Conservation (phyloP, 371 early-diverging fungal species). For the Mucor circinelloides region DNA sequence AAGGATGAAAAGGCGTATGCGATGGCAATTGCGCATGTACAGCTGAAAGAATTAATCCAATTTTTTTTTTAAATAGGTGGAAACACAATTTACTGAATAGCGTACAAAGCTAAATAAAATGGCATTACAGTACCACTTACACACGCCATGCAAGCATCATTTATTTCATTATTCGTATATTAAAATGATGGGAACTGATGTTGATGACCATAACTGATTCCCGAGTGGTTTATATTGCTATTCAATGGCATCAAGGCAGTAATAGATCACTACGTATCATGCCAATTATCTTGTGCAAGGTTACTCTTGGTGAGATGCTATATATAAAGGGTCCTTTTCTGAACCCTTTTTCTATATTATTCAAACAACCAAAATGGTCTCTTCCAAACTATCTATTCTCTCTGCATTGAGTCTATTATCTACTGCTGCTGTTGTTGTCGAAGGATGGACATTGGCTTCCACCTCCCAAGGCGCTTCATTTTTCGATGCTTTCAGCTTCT, state of each 20-base stretch:
- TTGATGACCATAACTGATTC: neutral
- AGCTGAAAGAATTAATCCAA: neutral
- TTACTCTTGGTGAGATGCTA: neutral
- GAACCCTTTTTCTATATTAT: neutral
- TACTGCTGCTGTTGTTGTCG: neutral
- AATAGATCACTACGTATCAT: neutral
- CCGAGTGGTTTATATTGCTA: neutral
- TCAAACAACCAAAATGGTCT: neutral
- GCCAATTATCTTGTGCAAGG: neutral
- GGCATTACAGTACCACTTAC: neutral
- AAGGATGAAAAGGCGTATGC: neutral
- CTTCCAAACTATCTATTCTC: neutral
- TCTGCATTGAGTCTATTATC: neutral
- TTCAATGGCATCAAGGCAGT: neutral
- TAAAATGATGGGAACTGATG: neutral
- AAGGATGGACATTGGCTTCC: slow-evolving; percentile 23
- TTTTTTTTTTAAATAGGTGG: neutral
- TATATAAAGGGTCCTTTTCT: neutral
- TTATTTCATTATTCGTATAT: neutral
- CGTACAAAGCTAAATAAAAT: neutral
- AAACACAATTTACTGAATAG: neutral
- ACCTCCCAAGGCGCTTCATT: slow-evolving; percentile 18
- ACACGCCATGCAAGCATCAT: neutral
- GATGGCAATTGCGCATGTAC: neutral
- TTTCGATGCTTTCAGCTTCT: slow-evolving; percentile 43